Percentiles rank a stretch among this genome's conserved stretches.
These are phyloP conservation scores for Quercus dentata DNA, from an alignment of 306 rosid genomes.

Conservation along the genomic window DNA sequence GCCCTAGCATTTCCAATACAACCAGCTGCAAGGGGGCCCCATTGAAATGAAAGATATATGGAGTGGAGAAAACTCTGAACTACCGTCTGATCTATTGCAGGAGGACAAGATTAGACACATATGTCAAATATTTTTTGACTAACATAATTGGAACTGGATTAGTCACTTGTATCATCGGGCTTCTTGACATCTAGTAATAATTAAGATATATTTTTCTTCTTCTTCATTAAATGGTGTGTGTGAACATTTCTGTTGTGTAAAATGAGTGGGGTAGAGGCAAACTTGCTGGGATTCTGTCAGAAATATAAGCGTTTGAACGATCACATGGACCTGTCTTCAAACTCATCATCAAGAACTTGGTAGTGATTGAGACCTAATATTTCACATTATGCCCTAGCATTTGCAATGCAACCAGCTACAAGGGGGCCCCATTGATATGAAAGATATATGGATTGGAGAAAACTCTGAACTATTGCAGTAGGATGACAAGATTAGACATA, in stretches of 20 bases:
- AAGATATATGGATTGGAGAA: too few relatives aligned
- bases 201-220: too few relatives aligned
- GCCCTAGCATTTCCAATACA: background rate
- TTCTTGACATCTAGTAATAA: too few relatives aligned
- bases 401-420: background rate
- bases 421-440: background rate
- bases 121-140: too few relatives aligned
- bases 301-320: conserved; percentile 1
- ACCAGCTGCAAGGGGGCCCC: background rate
- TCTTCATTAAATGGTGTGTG: too few relatives aligned
- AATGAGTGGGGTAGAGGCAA: background rate
- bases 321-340: conserved; percentile 24
- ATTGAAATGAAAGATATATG: background rate
- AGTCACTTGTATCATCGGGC: too few relatives aligned
- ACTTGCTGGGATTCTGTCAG: background rate
- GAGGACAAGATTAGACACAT: too few relatives aligned
- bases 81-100: too few relatives aligned
- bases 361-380: conserved; percentile 9
- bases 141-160: too few relatives aligned
- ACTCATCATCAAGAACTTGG: background rate
- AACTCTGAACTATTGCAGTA: too few relatives aligned
- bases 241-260: background rate
- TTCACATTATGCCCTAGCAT: background rate
- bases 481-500: too few relatives aligned
- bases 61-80: too few relatives aligned